A percentile compares a stretch with the other conserved stretches of the same genome.
phyloP scores from a whole-genome alignment of 2,329 filamentous ascomycete genomes.

The Penicillium psychrosexuale region DNA sequence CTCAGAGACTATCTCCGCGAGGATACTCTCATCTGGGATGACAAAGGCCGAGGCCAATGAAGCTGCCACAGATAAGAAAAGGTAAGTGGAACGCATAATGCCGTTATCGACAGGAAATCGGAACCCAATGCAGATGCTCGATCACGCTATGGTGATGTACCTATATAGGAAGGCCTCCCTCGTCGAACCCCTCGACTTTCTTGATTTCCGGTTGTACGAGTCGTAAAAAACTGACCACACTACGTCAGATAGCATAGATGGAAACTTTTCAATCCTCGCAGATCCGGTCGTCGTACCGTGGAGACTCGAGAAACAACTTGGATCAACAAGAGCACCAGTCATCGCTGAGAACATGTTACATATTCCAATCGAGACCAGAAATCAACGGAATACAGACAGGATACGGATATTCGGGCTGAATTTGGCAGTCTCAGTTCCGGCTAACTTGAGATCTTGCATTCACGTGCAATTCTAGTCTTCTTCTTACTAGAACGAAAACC shows the following conservation, averaged over 20 bases:
- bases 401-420: not conserved
- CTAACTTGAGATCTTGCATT: not conserved
- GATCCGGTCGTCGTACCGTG: not conserved
- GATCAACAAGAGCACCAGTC: not conserved
- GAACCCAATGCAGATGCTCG: not conserved
- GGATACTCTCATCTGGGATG: constrained; percentile 10
- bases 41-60: constrained; percentile 12
- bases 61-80: not conserved
- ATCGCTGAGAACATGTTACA: not conserved
- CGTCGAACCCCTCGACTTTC: not conserved
- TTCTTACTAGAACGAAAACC: not conserved
- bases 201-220: not conserved
- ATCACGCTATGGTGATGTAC: not conserved
- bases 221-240: not conserved
- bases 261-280: not conserved
- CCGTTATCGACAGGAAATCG: not conserved
- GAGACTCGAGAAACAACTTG: not conserved
- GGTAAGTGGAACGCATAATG: constrained; percentile 3
- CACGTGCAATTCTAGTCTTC: not conserved
- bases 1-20: not conserved
- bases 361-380: not conserved
- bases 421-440: not conserved
- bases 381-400: not conserved
- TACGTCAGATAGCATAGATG: not conserved
- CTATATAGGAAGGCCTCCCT: not conserved